Conservation (phyloP, 495 filamentous ascomycete genomes). For the Schizothecium vesticola region DNA sequence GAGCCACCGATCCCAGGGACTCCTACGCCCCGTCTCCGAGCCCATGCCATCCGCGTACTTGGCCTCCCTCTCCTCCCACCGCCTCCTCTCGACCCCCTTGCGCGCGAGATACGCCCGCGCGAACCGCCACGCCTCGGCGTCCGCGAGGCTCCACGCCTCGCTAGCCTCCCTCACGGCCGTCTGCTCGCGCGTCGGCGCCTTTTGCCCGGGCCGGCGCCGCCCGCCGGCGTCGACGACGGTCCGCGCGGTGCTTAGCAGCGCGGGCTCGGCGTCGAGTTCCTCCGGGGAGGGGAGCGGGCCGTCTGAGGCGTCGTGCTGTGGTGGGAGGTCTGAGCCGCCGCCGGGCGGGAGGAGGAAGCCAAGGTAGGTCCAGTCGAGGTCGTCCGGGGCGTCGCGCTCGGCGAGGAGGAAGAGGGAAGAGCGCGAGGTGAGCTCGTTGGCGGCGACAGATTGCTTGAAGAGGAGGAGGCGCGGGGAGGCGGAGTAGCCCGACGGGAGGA, state of each 20-base stretch:
- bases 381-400: constrained; percentile 57
- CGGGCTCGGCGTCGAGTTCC: constrained; percentile 51
- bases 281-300: constrained; percentile 46
- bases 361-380: constrained; percentile 75
- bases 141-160: constrained; percentile 91
- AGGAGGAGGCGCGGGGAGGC: constrained; percentile 58
- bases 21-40: constrained; percentile 23
- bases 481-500: constrained; percentile 56
- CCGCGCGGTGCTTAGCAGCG: constrained; percentile 56
- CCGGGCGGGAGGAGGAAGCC: constrained; percentile 71
- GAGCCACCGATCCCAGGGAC: constrained; percentile 19
- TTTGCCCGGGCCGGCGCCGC: constrained; percentile 16
- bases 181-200: constrained; percentile 23
- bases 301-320: constrained; percentile 33
- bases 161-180: constrained; percentile 53
- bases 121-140: constrained; percentile 92
- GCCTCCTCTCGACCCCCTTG: constrained; percentile 51
- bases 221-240: constrained; percentile 36
- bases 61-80: constrained; percentile 69
- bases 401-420: constrained; percentile 77
- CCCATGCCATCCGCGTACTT: constrained; percentile 54
- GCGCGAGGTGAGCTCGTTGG: constrained; percentile 44
- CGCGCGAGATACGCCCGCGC: constrained; percentile 66
- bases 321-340: constrained; percentile 30
- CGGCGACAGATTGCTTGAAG: constrained; percentile 79